A percentile compares a stretch with the other conserved stretches of the same genome.
Evolutionary conservation across 495 filamentous ascomycete species (phyloP).

Genomic region (Astrocystis sublimbata): DNA sequence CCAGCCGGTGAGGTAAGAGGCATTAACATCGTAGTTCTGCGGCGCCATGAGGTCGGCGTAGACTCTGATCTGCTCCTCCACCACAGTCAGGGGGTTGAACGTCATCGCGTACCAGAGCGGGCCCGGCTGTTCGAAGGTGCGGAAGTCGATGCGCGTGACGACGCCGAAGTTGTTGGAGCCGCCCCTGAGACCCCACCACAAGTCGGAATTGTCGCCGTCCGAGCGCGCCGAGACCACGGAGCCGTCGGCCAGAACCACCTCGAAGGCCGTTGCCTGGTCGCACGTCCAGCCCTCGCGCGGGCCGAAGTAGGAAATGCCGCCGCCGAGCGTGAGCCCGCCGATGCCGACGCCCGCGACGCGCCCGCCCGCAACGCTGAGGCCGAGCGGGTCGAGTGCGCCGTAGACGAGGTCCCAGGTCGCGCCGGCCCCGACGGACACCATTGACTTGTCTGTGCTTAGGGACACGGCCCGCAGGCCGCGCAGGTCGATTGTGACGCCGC

Average conservation of each 20-base stretch:
- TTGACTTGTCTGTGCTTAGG: conserved; percentile 21
- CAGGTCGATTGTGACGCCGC: conserved; percentile 51
- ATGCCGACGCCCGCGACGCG: conserved; percentile 41
- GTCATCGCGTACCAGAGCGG: conserved; percentile 12
- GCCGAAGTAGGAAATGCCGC: conserved; percentile 46
- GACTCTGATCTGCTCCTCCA: conserved; percentile 11
- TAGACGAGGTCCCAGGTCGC: conserved; percentile 40
- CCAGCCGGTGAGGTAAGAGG: conserved; percentile 21
- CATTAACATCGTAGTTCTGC: conserved; percentile 23
- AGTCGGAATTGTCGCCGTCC: conserved; percentile 41
- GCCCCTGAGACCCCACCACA: conserved; percentile 56
- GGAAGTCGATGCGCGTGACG: conserved; percentile 42
- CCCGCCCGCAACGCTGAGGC: conserved; percentile 40
- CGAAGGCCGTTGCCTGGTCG: conserved; percentile 50
- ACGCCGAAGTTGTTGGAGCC: conserved; percentile 58
- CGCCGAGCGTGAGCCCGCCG: conserved; percentile 48
- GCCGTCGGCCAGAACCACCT: conserved; percentile 63
- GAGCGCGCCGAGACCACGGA: conserved; percentile 46
- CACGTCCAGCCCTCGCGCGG: conserved; percentile 52
- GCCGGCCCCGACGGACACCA: conserved; percentile 32
- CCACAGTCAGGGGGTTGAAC: conserved; percentile 12
- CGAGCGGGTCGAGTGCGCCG: conserved; percentile 32
- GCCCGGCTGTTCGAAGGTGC: conserved; percentile 29
- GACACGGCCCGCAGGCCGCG: conserved; percentile 24
- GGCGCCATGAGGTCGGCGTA: conserved; percentile 21